Percentiles rank a stretch among this genome's conserved stretches.
Conservation (phyloP, 2,329 filamentous ascomycete genomes). For the Botryotinia globosa region DNA sequence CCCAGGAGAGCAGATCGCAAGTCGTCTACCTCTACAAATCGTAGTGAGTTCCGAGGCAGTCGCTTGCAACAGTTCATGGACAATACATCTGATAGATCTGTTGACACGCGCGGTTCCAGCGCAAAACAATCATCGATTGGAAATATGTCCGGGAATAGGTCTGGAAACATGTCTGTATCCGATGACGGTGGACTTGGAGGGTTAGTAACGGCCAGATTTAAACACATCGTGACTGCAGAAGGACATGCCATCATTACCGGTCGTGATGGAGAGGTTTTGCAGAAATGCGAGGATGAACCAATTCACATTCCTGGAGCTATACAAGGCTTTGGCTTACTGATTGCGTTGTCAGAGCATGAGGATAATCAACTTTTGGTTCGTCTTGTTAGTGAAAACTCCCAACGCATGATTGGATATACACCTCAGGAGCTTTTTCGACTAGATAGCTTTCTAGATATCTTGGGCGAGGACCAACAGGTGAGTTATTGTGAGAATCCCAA, state of each 20-base stretch:
- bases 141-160: background rate
- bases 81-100: slow-evolving; percentile 32
- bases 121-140: slow-evolving; percentile 12
- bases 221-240: slow-evolving; percentile 70
- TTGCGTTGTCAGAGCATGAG: slow-evolving; percentile 69
- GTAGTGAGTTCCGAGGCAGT: slow-evolving; percentile 24
- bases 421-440: slow-evolving; percentile 73
- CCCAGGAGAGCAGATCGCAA: slow-evolving; percentile 21
- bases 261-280: slow-evolving; percentile 65
- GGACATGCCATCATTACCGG: slow-evolving; percentile 84
- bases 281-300: slow-evolving; percentile 86
- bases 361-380: slow-evolving; percentile 68
- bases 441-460: slow-evolving; percentile 74
- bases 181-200: slow-evolving; percentile 24
- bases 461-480: slow-evolving; percentile 19
- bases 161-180: slow-evolving; percentile 1
- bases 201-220: slow-evolving; percentile 70
- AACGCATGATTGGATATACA: slow-evolving; percentile 70
- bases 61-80: slow-evolving; percentile 33
- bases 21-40: slow-evolving; percentile 20
- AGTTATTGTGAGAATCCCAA: background rate
- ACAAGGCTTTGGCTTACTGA: slow-evolving; percentile 73
- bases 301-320: slow-evolving; percentile 63
- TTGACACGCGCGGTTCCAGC: slow-evolving; percentile 18
- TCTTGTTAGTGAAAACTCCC: slow-evolving; percentile 78